These are phyloP conservation scores for Penicillium crystallinum DNA, from an alignment of 495 filamentous ascomycete genomes.

Conservation along the genomic window DNA sequence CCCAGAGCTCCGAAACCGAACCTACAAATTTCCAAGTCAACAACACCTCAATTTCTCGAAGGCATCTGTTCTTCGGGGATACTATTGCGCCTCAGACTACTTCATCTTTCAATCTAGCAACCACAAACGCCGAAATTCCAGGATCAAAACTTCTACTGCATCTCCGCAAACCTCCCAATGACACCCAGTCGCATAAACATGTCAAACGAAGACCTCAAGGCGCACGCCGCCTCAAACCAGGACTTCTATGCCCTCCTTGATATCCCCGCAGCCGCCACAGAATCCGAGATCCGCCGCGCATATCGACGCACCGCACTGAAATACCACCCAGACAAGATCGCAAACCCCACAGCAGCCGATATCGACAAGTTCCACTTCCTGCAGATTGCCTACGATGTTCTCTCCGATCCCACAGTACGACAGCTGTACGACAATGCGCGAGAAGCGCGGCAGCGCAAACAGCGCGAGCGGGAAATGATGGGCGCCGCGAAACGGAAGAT, in stretches of 20 bases:
- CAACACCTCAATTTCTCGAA: background rate
- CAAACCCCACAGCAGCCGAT: conserved; percentile 50
- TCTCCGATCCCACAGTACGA: conserved; percentile 56
- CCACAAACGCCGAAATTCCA: background rate
- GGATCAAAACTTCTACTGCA: background rate
- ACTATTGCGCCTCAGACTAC: background rate
- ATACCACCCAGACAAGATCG: conserved; percentile 83
- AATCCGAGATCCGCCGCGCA: conserved; percentile 73
- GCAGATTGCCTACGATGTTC: conserved; percentile 66
- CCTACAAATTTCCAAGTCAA: conserved; percentile 2
- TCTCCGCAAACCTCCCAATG: background rate
- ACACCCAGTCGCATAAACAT: conserved; percentile 14
- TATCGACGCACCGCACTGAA: conserved; percentile 86
- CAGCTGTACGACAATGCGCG: conserved; percentile 67
- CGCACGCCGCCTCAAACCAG: conserved; percentile 53
- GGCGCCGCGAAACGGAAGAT: conserved; percentile 63
- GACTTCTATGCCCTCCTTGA: conserved; percentile 84
- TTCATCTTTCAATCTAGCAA: background rate
- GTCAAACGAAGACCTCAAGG: conserved; percentile 50
- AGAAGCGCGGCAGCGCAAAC: conserved; percentile 54
- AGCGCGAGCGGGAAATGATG: conserved; percentile 60
- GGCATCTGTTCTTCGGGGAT: background rate
- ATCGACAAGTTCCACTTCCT: conserved; percentile 72
- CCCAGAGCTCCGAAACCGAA: conserved; percentile 1
- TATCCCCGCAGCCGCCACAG: conserved; percentile 56